phyloP scores from a whole-genome alignment of 1,139 yeast species.

The Protomyces inouyei region DNA sequence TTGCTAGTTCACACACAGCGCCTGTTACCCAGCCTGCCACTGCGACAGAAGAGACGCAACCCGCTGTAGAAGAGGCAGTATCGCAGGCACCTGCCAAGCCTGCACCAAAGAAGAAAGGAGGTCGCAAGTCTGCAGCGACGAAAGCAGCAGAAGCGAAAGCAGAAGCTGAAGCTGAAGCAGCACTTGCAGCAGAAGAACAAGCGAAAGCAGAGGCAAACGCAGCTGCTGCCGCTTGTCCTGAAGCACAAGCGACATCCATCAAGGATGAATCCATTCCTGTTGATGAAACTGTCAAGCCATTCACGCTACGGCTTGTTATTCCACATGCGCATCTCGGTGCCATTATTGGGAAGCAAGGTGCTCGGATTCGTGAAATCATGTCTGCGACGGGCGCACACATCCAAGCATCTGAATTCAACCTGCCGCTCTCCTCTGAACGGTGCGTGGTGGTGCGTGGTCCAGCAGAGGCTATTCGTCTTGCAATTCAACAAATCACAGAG shows the following conservation, averaged over 20 bases:
- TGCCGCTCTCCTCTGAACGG: constrained; percentile 78
- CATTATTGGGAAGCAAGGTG: constrained; percentile 75
- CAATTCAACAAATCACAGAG: constrained; percentile 67
- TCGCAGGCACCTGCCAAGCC: neutral
- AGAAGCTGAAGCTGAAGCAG: neutral
- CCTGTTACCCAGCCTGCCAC: too few species aligned
- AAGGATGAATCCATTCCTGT: constrained; percentile 28
- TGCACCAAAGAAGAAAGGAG: neutral
- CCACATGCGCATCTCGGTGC: constrained; percentile 82
- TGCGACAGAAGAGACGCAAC: neutral
- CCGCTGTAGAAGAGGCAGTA: neutral
- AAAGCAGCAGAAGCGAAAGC: neutral
- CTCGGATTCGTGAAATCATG: constrained; percentile 73
- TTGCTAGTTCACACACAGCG: too few species aligned
- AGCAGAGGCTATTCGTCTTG: constrained; percentile 82
- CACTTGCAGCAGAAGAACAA: constrained; percentile 50
- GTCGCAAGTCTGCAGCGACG: neutral
- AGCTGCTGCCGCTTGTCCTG: neutral
- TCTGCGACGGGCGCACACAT: constrained; percentile 75
- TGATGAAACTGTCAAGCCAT: constrained; percentile 51
- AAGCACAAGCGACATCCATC: neutral
- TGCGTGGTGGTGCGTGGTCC: constrained; percentile 69
- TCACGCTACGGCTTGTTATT: constrained; percentile 58
- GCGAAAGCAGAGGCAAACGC: neutral
- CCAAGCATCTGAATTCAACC: constrained; percentile 67